These are phyloP conservation scores for Penicillium egyptiacum DNA, from an alignment of 495 filamentous ascomycete species.

Conservation along the genomic window DNA sequence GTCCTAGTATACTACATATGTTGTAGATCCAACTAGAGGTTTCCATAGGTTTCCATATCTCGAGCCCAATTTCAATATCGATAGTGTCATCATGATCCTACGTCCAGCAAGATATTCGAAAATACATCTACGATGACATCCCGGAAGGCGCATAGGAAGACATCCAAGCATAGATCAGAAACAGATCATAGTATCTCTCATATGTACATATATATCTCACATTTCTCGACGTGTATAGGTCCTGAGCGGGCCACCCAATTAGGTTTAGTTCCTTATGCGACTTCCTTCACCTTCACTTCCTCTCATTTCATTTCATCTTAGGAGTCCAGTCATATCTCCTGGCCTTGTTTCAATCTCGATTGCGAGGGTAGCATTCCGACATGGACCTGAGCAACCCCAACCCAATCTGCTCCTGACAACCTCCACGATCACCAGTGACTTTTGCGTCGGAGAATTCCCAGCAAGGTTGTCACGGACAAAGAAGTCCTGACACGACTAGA, in stretches of 20 bases:
- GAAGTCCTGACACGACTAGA: too few species aligned
- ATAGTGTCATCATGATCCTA: background rate
- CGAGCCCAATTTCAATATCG: too few species aligned
- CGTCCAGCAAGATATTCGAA: too few species aligned
- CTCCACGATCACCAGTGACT: background rate
- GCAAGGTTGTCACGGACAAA: background rate
- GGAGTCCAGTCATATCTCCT: too few species aligned
- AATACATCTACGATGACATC: too few species aligned
- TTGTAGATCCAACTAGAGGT: background rate
- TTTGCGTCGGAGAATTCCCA: background rate
- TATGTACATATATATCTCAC: too few species aligned
- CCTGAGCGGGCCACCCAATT: background rate
- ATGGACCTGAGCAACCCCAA: background rate
- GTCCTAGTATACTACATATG: background rate
- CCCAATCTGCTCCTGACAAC: background rate
- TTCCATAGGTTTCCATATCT: background rate
- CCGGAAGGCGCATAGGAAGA: background rate
- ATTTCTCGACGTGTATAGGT: too few species aligned
- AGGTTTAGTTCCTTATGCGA: background rate
- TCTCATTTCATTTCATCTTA: too few species aligned
- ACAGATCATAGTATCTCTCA: too few species aligned
- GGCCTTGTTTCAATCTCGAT: background rate
- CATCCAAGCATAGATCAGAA: background rate
- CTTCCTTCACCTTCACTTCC: background rate
- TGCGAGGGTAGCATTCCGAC: background rate